Evolutionary conservation across 2,329 filamentous ascomycete species (phyloP), one percentile per base, ranked within the genome.

Genomic region (Ophiobolus disseminans): DNA sequence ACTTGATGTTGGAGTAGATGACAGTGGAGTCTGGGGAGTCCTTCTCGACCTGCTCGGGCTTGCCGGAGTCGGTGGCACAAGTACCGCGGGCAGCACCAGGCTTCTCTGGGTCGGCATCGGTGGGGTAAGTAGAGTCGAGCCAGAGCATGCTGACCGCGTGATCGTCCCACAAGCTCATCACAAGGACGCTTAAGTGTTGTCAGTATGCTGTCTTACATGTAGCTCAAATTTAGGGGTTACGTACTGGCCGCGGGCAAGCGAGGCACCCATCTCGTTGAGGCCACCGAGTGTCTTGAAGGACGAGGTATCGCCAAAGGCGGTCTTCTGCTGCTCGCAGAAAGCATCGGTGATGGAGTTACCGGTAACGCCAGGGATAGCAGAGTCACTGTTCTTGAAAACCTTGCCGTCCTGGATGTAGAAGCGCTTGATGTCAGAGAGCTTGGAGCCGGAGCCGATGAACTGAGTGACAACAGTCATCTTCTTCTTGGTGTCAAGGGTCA

Each of bases 81-180:
- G 70, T 69, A 51, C 73, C 73, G 56, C 73, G 69, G 32, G 51
- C 67, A 22, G 66, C 46, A 65, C 73, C 73, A 13, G 66, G 70
- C 49, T 61, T 65, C 30, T 11, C 30, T 32, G 30, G 10, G 36
- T 68, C 63, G 23, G 56, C 62, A 42, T 69, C 64, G 51, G 76
- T 75, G 39, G 86, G 86, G 77, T 82, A 87, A 68, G 76, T 81
- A 52, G 82, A 83, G 77, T 90, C 87, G 62, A 91, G 82, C 88
- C 88, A 90, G 63, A 87, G 81, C 86, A 90, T 90, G 75, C 86
- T 80, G 64, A 82, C 75, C 50, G 81, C 73, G 73, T 88, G 82
- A 74, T 89, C 86, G 65, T 88, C 83, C 80, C 80, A 83, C 50
- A 86, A 73, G 19, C 77, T 80, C 77, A 88, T 79, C 11, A 19